Evolutionary conservation across 768 basidiomycete species (phyloP).

Genomic region (Lactarius tabidus): DNA sequence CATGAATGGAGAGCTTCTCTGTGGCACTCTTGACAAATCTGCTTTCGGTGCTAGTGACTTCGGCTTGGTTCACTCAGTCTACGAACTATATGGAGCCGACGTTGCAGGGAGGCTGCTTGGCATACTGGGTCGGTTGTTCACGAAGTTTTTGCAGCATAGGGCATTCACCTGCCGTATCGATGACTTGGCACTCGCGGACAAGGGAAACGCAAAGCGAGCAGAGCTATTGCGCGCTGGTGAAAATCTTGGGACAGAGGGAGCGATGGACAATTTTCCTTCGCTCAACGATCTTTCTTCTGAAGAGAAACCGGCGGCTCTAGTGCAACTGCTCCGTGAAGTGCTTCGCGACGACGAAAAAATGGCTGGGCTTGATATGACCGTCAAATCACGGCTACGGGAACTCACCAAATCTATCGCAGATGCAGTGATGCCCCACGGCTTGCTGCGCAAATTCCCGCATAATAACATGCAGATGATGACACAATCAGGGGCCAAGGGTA

Average conservation of each 20-base stretch:
- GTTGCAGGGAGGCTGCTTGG: conserved; percentile 88
- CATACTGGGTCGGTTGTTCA: conserved; percentile 89
- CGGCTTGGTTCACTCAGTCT: conserved; percentile 94
- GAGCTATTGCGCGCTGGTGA: conserved; percentile 63
- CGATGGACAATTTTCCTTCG: conserved; percentile 87
- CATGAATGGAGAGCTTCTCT: conserved; percentile 89
- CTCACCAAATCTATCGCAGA: conserved; percentile 90
- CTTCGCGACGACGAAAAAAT: conserved; percentile 94
- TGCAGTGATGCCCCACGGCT: conserved; percentile 76
- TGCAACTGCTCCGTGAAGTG: conserved; percentile 80
- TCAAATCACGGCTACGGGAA: conserved; percentile 79
- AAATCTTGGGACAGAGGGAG: conserved; percentile 78
- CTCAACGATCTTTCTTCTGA: conserved; percentile 46
- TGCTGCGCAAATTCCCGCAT: conserved; percentile 91
- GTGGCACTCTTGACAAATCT: conserved; percentile 94
- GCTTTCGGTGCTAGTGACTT: conserved; percentile 95
- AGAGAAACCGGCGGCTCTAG: conserved; percentile 56
- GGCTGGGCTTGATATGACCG: conserved; percentile 92
- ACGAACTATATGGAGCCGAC: conserved; percentile 91
- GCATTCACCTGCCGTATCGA: conserved; percentile 99
- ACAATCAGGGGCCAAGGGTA: conserved; percentile 95
- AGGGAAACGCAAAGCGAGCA: conserved; percentile 67
- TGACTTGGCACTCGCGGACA: conserved; percentile 84
- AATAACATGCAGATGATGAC: conserved; percentile 99
- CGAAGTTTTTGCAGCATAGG: conserved; percentile 93